Evolutionary conservation across 768 basidiomycete species (phyloP).

Genomic region (Boletales sp.): DNA sequence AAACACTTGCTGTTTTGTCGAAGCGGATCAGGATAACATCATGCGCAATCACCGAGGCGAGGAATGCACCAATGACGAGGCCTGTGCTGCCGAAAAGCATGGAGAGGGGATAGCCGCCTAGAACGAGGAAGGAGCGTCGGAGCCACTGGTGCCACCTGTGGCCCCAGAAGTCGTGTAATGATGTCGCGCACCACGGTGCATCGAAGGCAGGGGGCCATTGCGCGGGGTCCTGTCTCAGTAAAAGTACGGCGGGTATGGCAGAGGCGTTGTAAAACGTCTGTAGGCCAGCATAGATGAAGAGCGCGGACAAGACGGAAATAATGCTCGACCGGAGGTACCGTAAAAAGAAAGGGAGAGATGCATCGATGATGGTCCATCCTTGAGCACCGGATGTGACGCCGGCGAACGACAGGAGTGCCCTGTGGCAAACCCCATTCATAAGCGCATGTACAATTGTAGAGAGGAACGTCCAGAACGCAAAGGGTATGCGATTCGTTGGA

Average conservation of each 20-base stretch:
- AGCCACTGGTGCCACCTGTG: constrained; percentile 38
- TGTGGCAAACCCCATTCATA: constrained; percentile 44
- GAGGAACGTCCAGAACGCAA: constrained; percentile 33
- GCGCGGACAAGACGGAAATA: constrained; percentile 42
- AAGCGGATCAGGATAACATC: constrained; percentile 48
- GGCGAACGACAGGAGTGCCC: constrained; percentile 43
- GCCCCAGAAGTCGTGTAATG: constrained; percentile 37
- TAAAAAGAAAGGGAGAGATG: constrained; percentile 23
- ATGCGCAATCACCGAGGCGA: constrained; percentile 56
- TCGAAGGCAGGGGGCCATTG: constrained; percentile 34
- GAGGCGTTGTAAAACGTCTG: constrained; percentile 30
- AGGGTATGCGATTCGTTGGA: constrained; percentile 34
- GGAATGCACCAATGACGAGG: constrained; percentile 52
- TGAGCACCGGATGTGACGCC: constrained; percentile 16
- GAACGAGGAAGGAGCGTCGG: constrained; percentile 29
- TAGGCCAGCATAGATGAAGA: constrained; percentile 44
- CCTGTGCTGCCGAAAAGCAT: constrained; percentile 46
- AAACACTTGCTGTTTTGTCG: constrained; percentile 42
- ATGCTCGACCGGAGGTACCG: constrained; percentile 38
- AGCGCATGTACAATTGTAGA: constrained; percentile 37
- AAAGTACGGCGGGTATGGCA: constrained; percentile 20
- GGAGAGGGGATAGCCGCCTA: constrained; percentile 30
- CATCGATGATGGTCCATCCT: constrained; percentile 30
- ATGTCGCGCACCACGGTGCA: constrained; percentile 35
- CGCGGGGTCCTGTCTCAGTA: constrained; percentile 27